A percentile compares a stretch with the other conserved stretches of the same genome.
These are phyloP conservation scores for Neonectria hederae DNA, from an alignment of 2,329 filamentous ascomycete genomes.

Conservation along the genomic window DNA sequence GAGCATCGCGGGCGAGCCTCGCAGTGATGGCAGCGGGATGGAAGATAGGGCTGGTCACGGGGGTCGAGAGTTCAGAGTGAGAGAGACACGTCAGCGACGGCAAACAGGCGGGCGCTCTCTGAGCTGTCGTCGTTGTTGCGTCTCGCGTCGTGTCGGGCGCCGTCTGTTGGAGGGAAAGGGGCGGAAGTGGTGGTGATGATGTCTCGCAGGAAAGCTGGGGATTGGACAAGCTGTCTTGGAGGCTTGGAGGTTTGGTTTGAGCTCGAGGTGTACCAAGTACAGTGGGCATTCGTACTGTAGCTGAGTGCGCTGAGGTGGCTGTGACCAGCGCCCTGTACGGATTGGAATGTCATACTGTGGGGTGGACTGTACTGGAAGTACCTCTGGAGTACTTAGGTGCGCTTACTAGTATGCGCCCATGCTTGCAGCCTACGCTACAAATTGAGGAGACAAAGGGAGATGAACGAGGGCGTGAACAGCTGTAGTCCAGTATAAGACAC, in stretches of 20 bases:
- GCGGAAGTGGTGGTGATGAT: constrained; percentile 3
- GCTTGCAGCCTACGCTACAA: background rate
- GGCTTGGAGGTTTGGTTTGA: constrained; percentile 24
- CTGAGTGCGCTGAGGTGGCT: background rate
- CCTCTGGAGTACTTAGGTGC: background rate
- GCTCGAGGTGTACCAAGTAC: constrained; percentile 12
- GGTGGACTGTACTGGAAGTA: background rate
- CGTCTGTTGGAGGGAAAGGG: background rate
- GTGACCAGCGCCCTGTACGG: background rate
- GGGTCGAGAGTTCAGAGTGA: background rate
- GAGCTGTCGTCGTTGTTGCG: background rate
- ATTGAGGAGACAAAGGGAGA: background rate
- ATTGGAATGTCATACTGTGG: background rate
- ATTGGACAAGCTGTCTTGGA: constrained; percentile 28
- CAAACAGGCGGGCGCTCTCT: background rate
- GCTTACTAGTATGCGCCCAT: background rate
- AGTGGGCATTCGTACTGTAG: background rate
- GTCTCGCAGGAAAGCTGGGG: constrained; percentile 13
- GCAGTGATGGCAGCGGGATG: constrained; percentile 23
- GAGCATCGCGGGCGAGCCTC: constrained; percentile 71
- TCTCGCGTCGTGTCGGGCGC: background rate
- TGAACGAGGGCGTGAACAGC: background rate
- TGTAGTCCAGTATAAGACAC: background rate
- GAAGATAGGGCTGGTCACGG: constrained; percentile 8
- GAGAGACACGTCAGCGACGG: constrained; percentile 1